These are phyloP conservation scores for Periconia sp. DNA, from an alignment of 2,329 filamentous ascomycete species.

Conservation along the genomic window DNA sequence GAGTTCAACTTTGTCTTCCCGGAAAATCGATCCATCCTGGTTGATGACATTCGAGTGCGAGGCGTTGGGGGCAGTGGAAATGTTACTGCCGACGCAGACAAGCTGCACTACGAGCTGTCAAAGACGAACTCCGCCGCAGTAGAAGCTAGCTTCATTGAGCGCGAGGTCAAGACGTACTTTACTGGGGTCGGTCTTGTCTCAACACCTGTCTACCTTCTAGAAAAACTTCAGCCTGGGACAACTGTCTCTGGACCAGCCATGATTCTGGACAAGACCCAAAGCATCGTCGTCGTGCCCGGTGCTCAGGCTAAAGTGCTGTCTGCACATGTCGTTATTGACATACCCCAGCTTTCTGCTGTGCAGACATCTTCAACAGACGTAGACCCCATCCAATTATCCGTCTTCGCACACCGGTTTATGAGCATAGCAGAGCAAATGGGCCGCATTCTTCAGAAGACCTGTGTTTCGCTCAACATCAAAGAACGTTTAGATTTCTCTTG, in stretches of 20 bases:
- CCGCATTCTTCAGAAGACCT: constrained; percentile 22
- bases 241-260: constrained; percentile 73
- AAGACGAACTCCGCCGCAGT: constrained; percentile 51
- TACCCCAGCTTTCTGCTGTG: background rate
- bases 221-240: constrained; percentile 64
- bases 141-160: background rate
- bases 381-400: constrained; percentile 16
- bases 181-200: background rate
- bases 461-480: constrained; percentile 27
- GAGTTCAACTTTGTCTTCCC: constrained; percentile 86
- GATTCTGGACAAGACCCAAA: constrained; percentile 81
- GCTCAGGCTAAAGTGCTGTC: constrained; percentile 72
- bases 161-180: background rate
- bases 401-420: constrained; percentile 28
- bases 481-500: constrained; percentile 30
- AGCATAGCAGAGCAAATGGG: constrained; percentile 30
- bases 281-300: constrained; percentile 78
- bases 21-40: constrained; percentile 73
- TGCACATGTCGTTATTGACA: constrained; percentile 79
- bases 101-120: constrained; percentile 48
- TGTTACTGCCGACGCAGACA: background rate
- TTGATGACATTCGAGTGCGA: constrained; percentile 81
- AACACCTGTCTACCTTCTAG: constrained; percentile 77
- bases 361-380: background rate
- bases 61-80: constrained; percentile 33